Evolutionary conservation across 108 stramenopile species (phyloP), one percentile per base, ranked within the genome.

Genomic region (Nitzschia sp.): DNA sequence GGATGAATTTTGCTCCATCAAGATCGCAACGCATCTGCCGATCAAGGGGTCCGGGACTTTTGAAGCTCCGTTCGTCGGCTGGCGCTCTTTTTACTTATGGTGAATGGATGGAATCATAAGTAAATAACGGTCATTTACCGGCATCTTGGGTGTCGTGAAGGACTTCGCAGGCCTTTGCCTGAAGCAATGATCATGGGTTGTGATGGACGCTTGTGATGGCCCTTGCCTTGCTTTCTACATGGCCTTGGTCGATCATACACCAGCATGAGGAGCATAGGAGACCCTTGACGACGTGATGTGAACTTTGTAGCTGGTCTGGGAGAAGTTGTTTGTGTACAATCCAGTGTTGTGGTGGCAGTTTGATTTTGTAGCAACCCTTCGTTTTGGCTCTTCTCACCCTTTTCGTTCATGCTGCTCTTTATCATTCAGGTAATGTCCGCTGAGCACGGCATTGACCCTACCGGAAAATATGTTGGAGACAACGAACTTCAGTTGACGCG

Each of bases 361-460:
- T n/a, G n/a, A n/a, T n/a, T n/a, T n/a, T n/a, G n/a, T n/a, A n/a
- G n/a, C n/a, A n/a, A n/a, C n/a, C n/a, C n/a, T n/a, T n/a, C n/a
- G n/a, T n/a, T n/a, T n/a, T n/a, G n/a, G n/a, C n/a, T n/a, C n/a
- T n/a, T n/a, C n/a, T n/a, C n/a, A n/a, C n/a, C n/a, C n/a, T n/a
- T n/a, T n/a, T n/a, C n/a, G n/a, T n/a, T n/a, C n/a, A n/a, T n/a
- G n/a, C n/a, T n/a, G n/a, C n/a, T n/a, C n/a, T n/a, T n/a, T n/a
- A n/a, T n/a, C n/a, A n/a, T 29, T 25, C 54, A 95, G 94, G 88
- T 89, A 34, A 95, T 95, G 94, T 85, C 94, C 36, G 87, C 85
- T 64, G 94, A 95, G 68, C 94, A 95, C 77, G 94, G 94, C 19
- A 90, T 86, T 72, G 54, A 54, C 35, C 59, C 70, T 29, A 63